Evolutionary conservation across 2,329 filamentous ascomycete species (phyloP).

Genomic region (Hypoxylon sp.): DNA sequence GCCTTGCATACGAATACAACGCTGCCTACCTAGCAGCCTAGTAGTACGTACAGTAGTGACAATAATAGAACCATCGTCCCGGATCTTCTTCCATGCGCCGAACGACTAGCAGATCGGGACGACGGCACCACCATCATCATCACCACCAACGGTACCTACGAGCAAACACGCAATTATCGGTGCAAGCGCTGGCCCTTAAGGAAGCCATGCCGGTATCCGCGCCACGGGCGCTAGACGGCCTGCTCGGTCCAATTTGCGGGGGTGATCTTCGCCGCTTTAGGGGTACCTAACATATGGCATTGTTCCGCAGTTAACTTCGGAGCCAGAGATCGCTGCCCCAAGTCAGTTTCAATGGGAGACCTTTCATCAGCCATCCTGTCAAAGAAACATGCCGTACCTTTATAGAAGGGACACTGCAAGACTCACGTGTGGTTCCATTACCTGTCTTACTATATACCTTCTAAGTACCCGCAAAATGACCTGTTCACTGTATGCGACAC

Average conservation of each 20-base stretch:
- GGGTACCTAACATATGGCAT: not conserved
- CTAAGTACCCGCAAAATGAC: constrained; percentile 20
- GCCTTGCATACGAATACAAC: constrained; percentile 31
- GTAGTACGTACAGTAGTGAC: constrained; percentile 13
- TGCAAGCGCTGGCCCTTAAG: not conserved
- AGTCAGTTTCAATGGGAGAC: not conserved
- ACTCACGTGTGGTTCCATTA: not conserved
- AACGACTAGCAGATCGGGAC: constrained; percentile 18
- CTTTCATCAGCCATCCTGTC: not conserved
- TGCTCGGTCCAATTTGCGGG: constrained; percentile 16
- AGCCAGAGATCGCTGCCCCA: not conserved
- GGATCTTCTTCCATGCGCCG: constrained; percentile 10
- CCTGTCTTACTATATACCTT: not conserved
- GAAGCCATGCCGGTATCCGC: constrained; percentile 21
- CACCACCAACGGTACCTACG: not conserved
- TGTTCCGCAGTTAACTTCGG: not conserved
- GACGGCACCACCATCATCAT: constrained; percentile 18
- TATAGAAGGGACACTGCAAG: not conserved
- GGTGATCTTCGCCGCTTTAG: constrained; percentile 11
- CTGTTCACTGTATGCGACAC: constrained; percentile 14
- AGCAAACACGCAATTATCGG: constrained; percentile 4
- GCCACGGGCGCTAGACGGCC: constrained; percentile 13
- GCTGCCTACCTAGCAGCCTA: constrained; percentile 12
- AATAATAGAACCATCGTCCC: constrained; percentile 31
- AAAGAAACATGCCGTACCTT: not conserved